Percentiles rank a stretch among this genome's conserved stretches.
phyloP scores from a whole-genome alignment of 2,329 filamentous ascomycete species.

The Pestalotiopsis fici region DNA sequence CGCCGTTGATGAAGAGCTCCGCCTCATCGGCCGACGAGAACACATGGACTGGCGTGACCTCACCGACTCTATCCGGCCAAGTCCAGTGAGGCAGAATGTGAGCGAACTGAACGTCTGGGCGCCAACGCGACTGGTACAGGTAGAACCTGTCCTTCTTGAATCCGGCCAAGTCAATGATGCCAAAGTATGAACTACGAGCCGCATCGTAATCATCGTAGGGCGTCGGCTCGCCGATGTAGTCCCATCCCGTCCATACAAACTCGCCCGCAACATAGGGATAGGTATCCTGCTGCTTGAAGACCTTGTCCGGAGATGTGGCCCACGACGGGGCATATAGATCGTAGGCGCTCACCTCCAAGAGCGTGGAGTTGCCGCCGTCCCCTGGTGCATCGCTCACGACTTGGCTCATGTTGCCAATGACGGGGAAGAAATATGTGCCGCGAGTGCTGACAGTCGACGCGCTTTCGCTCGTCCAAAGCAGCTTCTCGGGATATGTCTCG shows the following conservation, averaged over 20 bases:
- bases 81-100: constrained; percentile 60
- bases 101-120: constrained; percentile 45
- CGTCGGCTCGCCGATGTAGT: constrained; percentile 52
- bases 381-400: constrained; percentile 33
- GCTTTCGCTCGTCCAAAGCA: constrained; percentile 44
- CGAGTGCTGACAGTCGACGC: constrained; percentile 49
- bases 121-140: constrained; percentile 56
- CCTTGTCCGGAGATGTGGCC: constrained; percentile 53
- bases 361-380: constrained; percentile 36
- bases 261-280: constrained; percentile 53
- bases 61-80: constrained; percentile 48
- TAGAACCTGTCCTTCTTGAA: constrained; percentile 59
- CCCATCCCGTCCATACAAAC: constrained; percentile 53
- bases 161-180: constrained; percentile 58
- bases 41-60: constrained; percentile 55
- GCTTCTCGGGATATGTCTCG: constrained; percentile 43
- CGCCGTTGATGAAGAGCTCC: constrained; percentile 54
- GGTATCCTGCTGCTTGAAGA: constrained; percentile 49
- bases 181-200: constrained; percentile 54
- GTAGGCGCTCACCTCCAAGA: constrained; percentile 46
- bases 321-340: constrained; percentile 50
- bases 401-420: constrained; percentile 37
- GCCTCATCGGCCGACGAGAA: constrained; percentile 53
- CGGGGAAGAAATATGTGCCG: constrained; percentile 55
- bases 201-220: constrained; percentile 39